Base-by-base conservation (phyloP, 2,329 filamentous ascomycete genomes). In the Alternaria infectoria region DNA sequence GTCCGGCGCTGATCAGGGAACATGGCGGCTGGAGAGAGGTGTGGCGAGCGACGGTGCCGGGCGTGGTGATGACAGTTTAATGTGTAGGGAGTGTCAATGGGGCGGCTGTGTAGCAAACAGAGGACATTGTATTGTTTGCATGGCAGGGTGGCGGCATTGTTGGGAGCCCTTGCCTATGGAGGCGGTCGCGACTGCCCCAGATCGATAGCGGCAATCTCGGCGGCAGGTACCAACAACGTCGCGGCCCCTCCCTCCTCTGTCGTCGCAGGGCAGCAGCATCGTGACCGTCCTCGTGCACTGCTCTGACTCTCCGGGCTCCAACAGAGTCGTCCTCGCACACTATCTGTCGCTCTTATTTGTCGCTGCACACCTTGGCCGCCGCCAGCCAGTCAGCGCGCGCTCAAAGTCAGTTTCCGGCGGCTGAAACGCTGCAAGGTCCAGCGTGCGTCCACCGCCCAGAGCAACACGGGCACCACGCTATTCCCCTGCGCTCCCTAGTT, bases 381-480 rank as follows among this genome's bases (percentile, higher is more conserved):
- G 56, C 44, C 54, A 60, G 63, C 76, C 75, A 75, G 46, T 76
- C 55, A 71, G 44, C 50, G 68, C 59, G 65, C 57, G 21, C 56
- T 54, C 45, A 66, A 56, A 57, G 60, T 66, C 61, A 60, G 68
- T 69, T 64, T 61, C 69, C 69, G 71, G 58, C 66, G 62, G 68
- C 76, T 78, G 76, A 78, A 78, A 78, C 76, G 63, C 68, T 69
- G 68, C 74, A 77, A 66, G 75, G 76, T 68, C 70, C 75, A 59
- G 65, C 62, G 66, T 71, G 72, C 72, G 74, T 69, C 67, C 65
- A 64, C 60, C 62, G 60, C 57, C 62, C 65, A 62, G 51, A 64
- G 59, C 67, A 59, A 67, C 69, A 61, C 64, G 62, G 66, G 61
- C 69, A 65, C 69, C 57, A 45, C 36, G 59, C 58, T 61, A 62